Evolutionary conservation across 2,329 filamentous ascomycete species (phyloP).

Genomic region (Aspergillus brasiliensis): DNA sequence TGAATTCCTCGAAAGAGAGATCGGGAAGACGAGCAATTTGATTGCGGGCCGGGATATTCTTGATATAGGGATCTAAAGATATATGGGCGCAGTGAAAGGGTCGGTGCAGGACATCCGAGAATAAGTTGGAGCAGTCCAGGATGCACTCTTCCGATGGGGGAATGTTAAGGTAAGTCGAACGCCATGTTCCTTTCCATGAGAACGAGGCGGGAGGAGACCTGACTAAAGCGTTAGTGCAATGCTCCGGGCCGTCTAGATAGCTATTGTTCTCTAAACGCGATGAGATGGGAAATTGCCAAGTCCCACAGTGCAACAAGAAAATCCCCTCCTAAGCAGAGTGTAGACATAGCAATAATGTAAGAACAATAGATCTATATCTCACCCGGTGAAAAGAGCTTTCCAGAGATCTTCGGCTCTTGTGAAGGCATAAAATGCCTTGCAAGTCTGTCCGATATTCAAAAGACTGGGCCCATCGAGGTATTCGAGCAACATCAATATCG

Average conservation of each 20-base stretch:
- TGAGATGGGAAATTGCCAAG: background rate
- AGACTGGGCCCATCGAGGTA: conserved; percentile 67
- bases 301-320: background rate
- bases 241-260: conserved; percentile 1
- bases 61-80: conserved; percentile 64
- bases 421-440: conserved; percentile 84
- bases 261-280: background rate
- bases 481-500: conserved; percentile 75
- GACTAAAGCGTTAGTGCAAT: conserved; percentile 20
- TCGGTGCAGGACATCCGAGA: conserved; percentile 85
- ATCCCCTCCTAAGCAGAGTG: background rate
- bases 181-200: conserved; percentile 82
- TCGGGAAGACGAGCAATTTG: conserved; percentile 70
- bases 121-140: conserved; percentile 76
- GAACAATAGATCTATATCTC: conserved; percentile 50
- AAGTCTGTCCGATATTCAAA: conserved; percentile 70
- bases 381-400: conserved; percentile 83
- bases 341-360: background rate
- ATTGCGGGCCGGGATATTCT: conserved; percentile 72
- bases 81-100: conserved; percentile 89
- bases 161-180: conserved; percentile 71
- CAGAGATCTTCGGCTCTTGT: conserved; percentile 83
- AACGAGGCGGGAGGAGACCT: conserved; percentile 46
- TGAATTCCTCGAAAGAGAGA: conserved; percentile 73
- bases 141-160: conserved; percentile 54